Conservation (phyloP, 228 moss, liverwort and hornwort species). For the Sphagnum magellanicum region DNA sequence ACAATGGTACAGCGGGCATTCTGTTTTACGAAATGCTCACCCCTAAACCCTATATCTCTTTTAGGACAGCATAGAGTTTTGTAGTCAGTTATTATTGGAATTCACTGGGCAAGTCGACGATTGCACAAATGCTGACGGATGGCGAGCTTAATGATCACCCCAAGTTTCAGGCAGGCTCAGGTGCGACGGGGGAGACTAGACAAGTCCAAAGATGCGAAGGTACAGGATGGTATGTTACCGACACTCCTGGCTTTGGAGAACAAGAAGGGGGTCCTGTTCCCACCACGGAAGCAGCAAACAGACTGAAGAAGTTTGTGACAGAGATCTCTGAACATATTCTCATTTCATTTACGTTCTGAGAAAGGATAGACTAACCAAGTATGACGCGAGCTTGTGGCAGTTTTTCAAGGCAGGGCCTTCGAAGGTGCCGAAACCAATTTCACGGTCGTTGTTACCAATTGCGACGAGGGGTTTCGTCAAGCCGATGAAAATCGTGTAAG, state of each 20-base stretch:
- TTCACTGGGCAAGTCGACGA: not conserved
- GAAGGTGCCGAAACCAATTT: not conserved
- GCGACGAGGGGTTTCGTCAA: not conserved
- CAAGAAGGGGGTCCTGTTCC: not conserved
- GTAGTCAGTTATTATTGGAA: too few relatives aligned
- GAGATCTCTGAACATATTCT: conserved; percentile 1
- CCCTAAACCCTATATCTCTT: too few relatives aligned
- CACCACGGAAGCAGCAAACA: not conserved
- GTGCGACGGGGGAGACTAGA: conserved; percentile 2
- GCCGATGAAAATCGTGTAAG: not conserved
- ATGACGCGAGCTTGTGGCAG: conserved; percentile 2
- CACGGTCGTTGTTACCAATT: conserved; percentile 7
- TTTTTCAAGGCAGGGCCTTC: conserved; percentile 2
- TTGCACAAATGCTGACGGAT: not conserved
- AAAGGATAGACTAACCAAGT: conserved; percentile 4
- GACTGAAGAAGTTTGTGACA: not conserved
- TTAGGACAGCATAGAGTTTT: too few relatives aligned
- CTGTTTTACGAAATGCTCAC: too few relatives aligned
- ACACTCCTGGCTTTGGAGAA: conserved; percentile 5
- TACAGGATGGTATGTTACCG: conserved; percentile 5
- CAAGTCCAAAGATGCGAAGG: conserved; percentile 1
- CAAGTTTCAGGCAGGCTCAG: not conserved
- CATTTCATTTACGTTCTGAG: conserved; percentile 7
- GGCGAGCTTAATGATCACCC: not conserved
- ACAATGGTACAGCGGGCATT: too few relatives aligned